Percentiles rank a stretch among this genome's conserved stretches.
Evolutionary conservation across 441 rosid genomes (phyloP).

Genomic region (Breynia disticha): DNA sequence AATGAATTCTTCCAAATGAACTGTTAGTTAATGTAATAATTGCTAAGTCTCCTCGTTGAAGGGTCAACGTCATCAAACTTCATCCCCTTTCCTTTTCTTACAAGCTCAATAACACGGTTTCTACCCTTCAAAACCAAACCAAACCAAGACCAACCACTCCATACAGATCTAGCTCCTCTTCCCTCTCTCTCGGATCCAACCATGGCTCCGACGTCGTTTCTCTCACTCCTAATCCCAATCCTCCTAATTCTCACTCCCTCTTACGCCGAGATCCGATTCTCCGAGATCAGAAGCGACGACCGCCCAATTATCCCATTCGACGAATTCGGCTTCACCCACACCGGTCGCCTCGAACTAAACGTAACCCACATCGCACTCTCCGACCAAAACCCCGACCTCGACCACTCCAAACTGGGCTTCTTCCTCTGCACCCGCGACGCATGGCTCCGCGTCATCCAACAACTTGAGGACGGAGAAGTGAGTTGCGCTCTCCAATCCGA

Average conservation of each 20-base stretch:
- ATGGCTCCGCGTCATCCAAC: conserved; percentile 66
- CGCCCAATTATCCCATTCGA: conserved; percentile 62
- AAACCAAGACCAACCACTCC: background rate
- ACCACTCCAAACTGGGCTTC: conserved; percentile 61
- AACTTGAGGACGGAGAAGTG: conserved; percentile 64
- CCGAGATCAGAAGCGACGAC: conserved; percentile 64
- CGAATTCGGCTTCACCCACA: conserved; percentile 79
- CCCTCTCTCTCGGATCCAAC: conserved; percentile 3
- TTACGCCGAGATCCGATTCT: conserved; percentile 55
- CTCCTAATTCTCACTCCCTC: conserved; percentile 22
- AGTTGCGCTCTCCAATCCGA: conserved; percentile 61
- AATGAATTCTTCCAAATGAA: no score
- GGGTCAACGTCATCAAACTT: no score
- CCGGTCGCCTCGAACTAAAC: conserved; percentile 67
- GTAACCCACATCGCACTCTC: conserved; percentile 43
- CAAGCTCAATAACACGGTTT: no score
- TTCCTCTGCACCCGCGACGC: conserved; percentile 85
- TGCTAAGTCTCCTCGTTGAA: no score
- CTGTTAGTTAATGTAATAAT: no score
- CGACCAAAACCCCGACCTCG: conserved; percentile 45
- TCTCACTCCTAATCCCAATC: conserved; percentile 10
- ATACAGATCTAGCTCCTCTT: conserved; percentile 8
- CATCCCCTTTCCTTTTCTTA: no score
- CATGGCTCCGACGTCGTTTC: conserved; percentile 29
- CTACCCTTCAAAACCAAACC: no score